Evolutionary conservation across 371 early-diverging fungal species (phyloP), one percentile per base, ranked within the genome.

Genomic region (Massospora cicadina): DNA sequence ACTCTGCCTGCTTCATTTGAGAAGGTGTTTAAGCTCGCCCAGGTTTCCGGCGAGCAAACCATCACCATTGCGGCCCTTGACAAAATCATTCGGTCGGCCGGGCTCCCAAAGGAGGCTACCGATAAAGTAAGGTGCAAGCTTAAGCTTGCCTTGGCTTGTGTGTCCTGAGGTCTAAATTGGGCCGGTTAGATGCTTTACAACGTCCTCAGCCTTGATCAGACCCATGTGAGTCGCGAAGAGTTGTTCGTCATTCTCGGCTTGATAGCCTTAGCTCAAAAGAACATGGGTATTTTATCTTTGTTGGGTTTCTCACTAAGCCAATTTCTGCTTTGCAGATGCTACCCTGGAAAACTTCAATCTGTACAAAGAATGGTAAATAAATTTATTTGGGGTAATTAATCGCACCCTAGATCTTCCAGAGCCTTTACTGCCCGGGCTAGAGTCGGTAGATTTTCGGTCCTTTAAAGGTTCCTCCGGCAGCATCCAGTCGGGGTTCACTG

Each of bases 191-290:
- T 74, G 30, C 59, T 72, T 43, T 71, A 73, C 63, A 33, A 12
- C 21, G 55, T 65, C 23, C 31, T 29, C 26, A 75, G 80, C 68
- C 74, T 83, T 59, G 80, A 80, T 30, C 80, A 76, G 29, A 74
- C 77, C 54, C 63, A 63, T n/a, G 55, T 63, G 21, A 24, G 24
- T n/a, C 53, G 55, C 17, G 29, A n/a, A 28, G 87, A 85, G 71
- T 86, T 87, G 68, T 81, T 85, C 64, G 73, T 82, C 55, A 82
- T 82, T 1, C 68, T 87, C 55, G 86, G 87, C 0, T 72, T 88
- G 53, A 71, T 82, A 1, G 85, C 82, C 25, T 75, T 87, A 66
- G 87, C 85, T 2, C 90, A 89, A 69, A 85, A 86, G 68, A 81
- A 83, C 71, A 84, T 87, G 81, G 79, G 83, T 72, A 65, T 68